These are phyloP conservation scores for Neofusicoccum cordaticola DNA, from an alignment of 2,329 filamentous ascomycete genomes.

Conservation along the genomic window DNA sequence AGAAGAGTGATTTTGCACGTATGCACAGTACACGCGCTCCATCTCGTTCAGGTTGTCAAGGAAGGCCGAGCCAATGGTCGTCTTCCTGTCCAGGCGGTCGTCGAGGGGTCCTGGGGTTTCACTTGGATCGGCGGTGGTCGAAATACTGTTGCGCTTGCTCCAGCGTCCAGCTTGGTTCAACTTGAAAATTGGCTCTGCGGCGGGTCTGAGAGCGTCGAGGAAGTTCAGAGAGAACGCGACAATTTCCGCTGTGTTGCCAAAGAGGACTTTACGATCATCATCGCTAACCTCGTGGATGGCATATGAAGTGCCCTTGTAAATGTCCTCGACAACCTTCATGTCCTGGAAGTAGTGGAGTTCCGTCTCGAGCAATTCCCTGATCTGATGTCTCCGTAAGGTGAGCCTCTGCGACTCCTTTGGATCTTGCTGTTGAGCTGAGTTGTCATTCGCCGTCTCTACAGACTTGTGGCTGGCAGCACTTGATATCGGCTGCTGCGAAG, in stretches of 20 bases:
- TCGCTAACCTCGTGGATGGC: conserved; percentile 74
- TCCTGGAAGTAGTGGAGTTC: conserved; percentile 89
- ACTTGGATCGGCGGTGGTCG: conserved; percentile 36
- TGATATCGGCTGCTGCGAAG: neutral
- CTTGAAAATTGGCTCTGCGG: conserved; percentile 73
- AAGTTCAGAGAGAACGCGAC: conserved; percentile 82
- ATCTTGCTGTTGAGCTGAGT: neutral
- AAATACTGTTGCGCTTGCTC: conserved; percentile 51
- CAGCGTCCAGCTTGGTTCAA: conserved; percentile 50
- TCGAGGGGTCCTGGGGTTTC: conserved; percentile 27
- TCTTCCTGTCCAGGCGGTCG: conserved; percentile 47
- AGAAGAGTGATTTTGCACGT: conserved; percentile 63
- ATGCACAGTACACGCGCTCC: conserved; percentile 64
- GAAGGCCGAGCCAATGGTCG: conserved; percentile 60
- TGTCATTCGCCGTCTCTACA: neutral
- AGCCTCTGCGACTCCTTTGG: conserved; percentile 59
- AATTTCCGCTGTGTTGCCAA: conserved; percentile 89
- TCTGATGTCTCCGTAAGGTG: conserved; percentile 74
- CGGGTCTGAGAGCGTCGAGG: conserved; percentile 74
- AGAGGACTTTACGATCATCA: conserved; percentile 85
- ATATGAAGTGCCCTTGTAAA: conserved; percentile 90
- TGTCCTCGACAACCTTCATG: conserved; percentile 96
- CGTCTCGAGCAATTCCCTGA: conserved; percentile 90
- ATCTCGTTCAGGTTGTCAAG: conserved; percentile 55
- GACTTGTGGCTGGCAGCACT: neutral